Evolutionary conservation across 2,329 filamentous ascomycete genomes (phyloP), one percentile per base, ranked within the genome.

Genomic region (Celoporthe dispersa): DNA sequence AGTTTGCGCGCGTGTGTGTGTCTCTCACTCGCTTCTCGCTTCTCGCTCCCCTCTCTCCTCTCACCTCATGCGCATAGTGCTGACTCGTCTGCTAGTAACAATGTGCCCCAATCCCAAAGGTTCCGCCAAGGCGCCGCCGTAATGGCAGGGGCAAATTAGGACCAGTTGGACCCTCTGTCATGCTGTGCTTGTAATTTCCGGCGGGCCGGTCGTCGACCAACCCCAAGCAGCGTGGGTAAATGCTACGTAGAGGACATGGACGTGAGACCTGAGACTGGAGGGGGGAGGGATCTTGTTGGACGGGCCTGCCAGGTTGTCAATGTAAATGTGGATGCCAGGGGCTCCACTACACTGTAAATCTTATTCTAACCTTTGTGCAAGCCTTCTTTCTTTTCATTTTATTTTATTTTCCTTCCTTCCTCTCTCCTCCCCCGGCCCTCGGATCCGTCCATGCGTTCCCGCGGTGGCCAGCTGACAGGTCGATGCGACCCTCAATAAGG

Each of bases 81-180:
- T 63, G 60, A 63, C 60, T 63, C 60, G 60, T 28, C 51, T 51
- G 12, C 7, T 51, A n/a, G 48, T 12, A 25, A 25, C 48, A 9
- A 51, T 12, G 35, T 33, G 5, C 31, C 25, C 59, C 59, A 62
- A 59, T 35, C 55, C 55, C 28, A 60, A n/a, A 60, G 33, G 35
- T 63, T 28, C 60, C n/a, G 25, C 53, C 53, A 57, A 31, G 60
- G 60, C 60, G 60, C 35, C 12, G 60, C 37, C 60, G 35, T 63
- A 28, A 63, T 63, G 60, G 37, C 60, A 63, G 60, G 60, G 60
- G 60, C n/a, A 63, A 41, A 63, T 63, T 63, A 63, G 37, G 22
- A 28, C 35, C 60, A 44, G 37, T 37, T 35, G 57, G 57, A 60
- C 57, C 57, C 57, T 37, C 57, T 28, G 60, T 16, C 37, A 25